A percentile compares a stretch with the other conserved stretches of the same genome.
Conservation (phyloP, 176 grass and related monocot genomes). For the Stipa capillata region DNA sequence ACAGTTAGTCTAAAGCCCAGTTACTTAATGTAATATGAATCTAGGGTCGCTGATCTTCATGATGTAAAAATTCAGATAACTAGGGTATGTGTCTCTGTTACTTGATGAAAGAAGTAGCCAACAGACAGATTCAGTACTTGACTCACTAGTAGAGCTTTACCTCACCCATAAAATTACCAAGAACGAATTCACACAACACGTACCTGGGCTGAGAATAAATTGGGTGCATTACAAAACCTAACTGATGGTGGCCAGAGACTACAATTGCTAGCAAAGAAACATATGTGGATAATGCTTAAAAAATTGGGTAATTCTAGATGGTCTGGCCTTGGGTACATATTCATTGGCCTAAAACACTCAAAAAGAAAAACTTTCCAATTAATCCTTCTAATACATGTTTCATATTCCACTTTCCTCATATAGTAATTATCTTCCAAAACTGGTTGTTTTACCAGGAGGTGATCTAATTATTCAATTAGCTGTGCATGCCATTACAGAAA, state of each 20-base stretch:
- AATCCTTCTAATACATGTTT: background rate
- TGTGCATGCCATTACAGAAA: too few species aligned
- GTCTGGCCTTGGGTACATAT: background rate
- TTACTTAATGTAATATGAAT: background rate
- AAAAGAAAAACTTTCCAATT: background rate
- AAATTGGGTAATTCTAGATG: background rate
- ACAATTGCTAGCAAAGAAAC: background rate
- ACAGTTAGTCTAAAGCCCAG: background rate
- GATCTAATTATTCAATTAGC: too few species aligned
- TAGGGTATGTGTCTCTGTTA: background rate
- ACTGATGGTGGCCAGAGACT: background rate
- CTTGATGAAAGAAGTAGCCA: background rate
- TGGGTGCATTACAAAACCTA: background rate
- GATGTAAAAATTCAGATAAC: background rate
- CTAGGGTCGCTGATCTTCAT: background rate
- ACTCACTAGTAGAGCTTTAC: background rate
- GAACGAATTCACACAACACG: background rate
- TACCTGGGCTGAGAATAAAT: background rate
- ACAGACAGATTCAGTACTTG: background rate
- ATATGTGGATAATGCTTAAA: background rate
- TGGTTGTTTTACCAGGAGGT: background rate
- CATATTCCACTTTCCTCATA: background rate
- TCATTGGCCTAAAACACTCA: background rate
- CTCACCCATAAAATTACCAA: background rate
- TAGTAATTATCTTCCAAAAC: background rate